Evolutionary conservation across 805 yeast species (phyloP), one percentile per base, ranked within the genome.

Genomic region (Tanozyma kutaoensis): DNA sequence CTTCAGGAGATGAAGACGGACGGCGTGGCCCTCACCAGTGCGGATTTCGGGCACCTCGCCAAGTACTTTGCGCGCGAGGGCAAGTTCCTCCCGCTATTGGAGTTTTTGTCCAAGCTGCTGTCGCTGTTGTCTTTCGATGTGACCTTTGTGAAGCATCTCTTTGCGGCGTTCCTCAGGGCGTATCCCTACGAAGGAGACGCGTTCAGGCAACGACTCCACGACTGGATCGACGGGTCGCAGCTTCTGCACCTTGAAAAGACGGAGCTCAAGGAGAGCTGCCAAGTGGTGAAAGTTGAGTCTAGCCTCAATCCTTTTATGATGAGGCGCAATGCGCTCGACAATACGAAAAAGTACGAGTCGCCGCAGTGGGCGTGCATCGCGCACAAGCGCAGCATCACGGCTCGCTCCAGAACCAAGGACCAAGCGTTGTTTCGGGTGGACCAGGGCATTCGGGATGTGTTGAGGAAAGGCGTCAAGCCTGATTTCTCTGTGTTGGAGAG

Each of bases 391-490:
- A 31, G 38, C 22, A 23, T 8, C 9, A 17, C 10, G 20, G 20
- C 10, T 8, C 20, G 10, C 9, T 20, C 24, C 8, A 37, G 35
- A 21, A 39, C 35, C 24, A 32, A 35, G 13, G 38, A 38, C 12
- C 60, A 55, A 27, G 35, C 52, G 4, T 42, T 43, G 21, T 55
- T 43, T 28, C 32, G 62, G 19, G 34, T 49, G 19, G 39, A 42
- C 14, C 37, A 42, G 24, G 66, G 64, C 14, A 51, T 58, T 24
- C 34, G 33, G 6, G 55, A 48, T 11, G 28, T 58, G 6, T 28
- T 55, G 15, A 33, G 48, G n/a, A 42, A 39, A 27, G 64, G 64
- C 0, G 46, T 58, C 6, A 37, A 45, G 15, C 65, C 65, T 0
- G 62, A 58, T 30, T 37, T 38, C 24, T 28, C 29, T 11, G 27